Conservation (phyloP, 148 eudicot genomes). For the Salicornia ramosissima region DNA sequence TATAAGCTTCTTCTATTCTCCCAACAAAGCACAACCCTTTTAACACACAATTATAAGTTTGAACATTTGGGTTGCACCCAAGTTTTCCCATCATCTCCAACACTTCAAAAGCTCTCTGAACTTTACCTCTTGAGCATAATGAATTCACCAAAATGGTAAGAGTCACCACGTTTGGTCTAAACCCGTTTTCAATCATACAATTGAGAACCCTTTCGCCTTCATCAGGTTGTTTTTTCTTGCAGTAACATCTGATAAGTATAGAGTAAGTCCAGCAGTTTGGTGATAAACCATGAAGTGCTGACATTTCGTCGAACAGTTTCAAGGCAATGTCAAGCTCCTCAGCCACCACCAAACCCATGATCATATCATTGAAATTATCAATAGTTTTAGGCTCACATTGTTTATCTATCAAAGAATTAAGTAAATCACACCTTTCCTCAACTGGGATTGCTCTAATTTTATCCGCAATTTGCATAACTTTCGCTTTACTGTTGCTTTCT, state of each 20-base stretch:
- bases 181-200: conserved; percentile 45
- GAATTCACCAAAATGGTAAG: conserved; percentile 54
- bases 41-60: conserved; percentile 66
- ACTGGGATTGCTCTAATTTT: conserved; percentile 30
- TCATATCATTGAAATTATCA: conserved; percentile 42
- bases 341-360: conserved; percentile 37
- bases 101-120: conserved; percentile 60
- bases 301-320: conserved; percentile 45
- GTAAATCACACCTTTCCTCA: conserved; percentile 24
- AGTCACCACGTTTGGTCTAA: conserved; percentile 52
- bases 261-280: conserved; percentile 60
- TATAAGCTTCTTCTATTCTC: conserved; percentile 66
- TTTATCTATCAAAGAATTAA: conserved; percentile 25
- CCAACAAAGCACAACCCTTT: conserved; percentile 90
- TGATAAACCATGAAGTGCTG: conserved; percentile 25
- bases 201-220: conserved; percentile 45
- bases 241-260: conserved; percentile 44
- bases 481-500: conserved; percentile 14
- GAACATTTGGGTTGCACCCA: conserved; percentile 56
- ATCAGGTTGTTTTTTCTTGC: conserved; percentile 50
- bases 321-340: conserved; percentile 54
- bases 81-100: conserved; percentile 40
- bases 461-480: conserved; percentile 24
- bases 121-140: conserved; percentile 54
- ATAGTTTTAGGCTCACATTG: conserved; percentile 28